Evolutionary conservation across 306 rosid species (phyloP).

Genomic region (Mucuna pruriens): DNA sequence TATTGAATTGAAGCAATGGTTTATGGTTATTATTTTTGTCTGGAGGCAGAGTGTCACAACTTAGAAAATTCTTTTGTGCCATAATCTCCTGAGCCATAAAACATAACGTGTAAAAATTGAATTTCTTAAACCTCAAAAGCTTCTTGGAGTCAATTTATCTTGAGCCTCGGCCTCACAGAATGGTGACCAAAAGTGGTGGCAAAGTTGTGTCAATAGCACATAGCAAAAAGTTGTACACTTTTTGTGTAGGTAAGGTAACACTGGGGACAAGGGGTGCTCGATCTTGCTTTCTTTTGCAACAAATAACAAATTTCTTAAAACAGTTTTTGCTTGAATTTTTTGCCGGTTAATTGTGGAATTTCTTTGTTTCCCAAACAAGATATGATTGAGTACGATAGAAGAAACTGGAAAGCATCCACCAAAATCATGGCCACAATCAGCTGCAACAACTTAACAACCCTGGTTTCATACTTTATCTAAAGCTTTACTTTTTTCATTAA

Average conservation of each 20-base stretch:
- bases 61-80: background rate
- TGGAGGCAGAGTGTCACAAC: background rate
- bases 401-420: slow-evolving; percentile 34
- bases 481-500: slow-evolving; percentile 31
- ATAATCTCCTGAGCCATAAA: background rate
- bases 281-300: background rate
- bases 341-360: background rate
- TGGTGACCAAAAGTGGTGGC: background rate
- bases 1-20: background rate
- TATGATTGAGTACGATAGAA: slow-evolving; percentile 23
- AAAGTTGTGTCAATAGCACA: background rate
- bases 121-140: too few relatives aligned
- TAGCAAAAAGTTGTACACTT: background rate
- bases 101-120: too few relatives aligned
- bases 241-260: background rate
- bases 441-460: slow-evolving; percentile 5
- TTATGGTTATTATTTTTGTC: background rate
- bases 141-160: background rate
- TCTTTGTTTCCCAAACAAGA: background rate
- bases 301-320: background rate
- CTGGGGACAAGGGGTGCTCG: background rate
- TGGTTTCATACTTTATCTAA: slow-evolving; percentile 22
- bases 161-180: background rate
- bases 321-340: background rate
- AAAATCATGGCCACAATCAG: slow-evolving; percentile 11